Conservation (phyloP, 2,329 filamentous ascomycete species). For the Westerdykella sp. region DNA sequence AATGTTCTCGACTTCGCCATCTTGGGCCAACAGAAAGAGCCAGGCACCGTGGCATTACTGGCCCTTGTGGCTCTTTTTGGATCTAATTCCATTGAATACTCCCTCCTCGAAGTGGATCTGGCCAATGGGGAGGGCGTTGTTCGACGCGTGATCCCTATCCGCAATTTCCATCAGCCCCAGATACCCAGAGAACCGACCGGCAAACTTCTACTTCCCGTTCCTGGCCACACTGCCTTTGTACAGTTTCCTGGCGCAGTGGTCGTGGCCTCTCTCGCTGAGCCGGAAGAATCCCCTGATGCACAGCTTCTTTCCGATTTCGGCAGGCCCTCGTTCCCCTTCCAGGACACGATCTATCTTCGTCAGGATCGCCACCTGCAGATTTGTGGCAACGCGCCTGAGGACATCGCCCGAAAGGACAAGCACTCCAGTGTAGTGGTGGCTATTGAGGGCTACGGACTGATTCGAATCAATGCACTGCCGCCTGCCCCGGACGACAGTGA, state of each 20-base stretch:
- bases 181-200: constrained; percentile 27
- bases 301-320: constrained; percentile 55
- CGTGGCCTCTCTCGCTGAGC: constrained; percentile 64
- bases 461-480: constrained; percentile 49
- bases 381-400: constrained; percentile 46
- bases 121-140: constrained; percentile 50
- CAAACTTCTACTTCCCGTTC: constrained; percentile 68
- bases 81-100: constrained; percentile 51
- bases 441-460: constrained; percentile 52
- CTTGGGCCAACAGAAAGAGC: constrained; percentile 40
- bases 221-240: constrained; percentile 73
- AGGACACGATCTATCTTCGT: constrained; percentile 80
- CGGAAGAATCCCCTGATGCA: constrained; percentile 65
- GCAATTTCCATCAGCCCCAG: constrained; percentile 43
- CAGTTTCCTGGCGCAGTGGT: constrained; percentile 74
- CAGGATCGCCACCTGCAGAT: constrained; percentile 45
- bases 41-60: constrained; percentile 17
- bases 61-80: constrained; percentile 30
- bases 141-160: constrained; percentile 61
- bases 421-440: constrained; percentile 47
- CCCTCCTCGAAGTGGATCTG: constrained; percentile 66
- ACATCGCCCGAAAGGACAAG: constrained; percentile 33
- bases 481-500: constrained; percentile 52
- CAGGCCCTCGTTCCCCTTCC: constrained; percentile 53
- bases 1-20: constrained; percentile 77